Conservation (phyloP, 495 filamentous ascomycete genomes). For the Friedmanniomyces simplex region DNA sequence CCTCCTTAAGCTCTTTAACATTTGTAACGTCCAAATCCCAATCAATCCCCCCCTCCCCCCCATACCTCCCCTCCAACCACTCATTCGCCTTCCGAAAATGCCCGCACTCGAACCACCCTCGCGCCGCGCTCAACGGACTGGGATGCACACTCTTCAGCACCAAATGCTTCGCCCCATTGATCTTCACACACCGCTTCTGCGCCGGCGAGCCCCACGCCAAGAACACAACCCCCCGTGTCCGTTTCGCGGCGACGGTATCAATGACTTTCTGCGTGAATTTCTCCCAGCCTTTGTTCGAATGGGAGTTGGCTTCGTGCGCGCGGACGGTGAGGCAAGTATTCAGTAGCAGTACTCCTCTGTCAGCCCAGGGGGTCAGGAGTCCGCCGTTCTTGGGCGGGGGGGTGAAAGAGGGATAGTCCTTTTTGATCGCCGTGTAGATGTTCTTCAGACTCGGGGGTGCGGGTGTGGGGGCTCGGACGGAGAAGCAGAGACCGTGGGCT, state of each 20-base stretch:
- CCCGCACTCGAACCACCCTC: constrained; percentile 66
- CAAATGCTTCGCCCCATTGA: constrained; percentile 61
- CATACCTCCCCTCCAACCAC: constrained; percentile 72
- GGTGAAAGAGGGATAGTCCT: constrained; percentile 72
- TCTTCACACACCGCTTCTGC: constrained; percentile 55
- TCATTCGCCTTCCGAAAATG: constrained; percentile 87
- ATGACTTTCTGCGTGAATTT: constrained; percentile 81
- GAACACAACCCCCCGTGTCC: constrained; percentile 78
- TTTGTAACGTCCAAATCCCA: constrained; percentile 85
- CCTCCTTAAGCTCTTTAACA: too few species aligned
- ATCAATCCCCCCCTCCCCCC: constrained; percentile 66
- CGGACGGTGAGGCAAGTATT: constrained; percentile 91
- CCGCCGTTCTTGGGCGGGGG: constrained; percentile 66
- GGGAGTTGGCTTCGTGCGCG: constrained; percentile 73
- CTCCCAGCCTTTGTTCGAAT: constrained; percentile 83
- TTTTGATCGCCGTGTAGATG: constrained; percentile 77
- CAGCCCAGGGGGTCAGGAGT: constrained; percentile 83
- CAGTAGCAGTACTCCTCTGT: constrained; percentile 79
- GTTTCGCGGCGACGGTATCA: constrained; percentile 65
- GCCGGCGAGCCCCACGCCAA: constrained; percentile 86
- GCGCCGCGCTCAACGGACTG: constrained; percentile 69
- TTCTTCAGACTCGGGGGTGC: constrained; percentile 83
- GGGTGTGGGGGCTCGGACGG: constrained; percentile 74
- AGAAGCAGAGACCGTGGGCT: constrained; percentile 92
- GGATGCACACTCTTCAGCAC: constrained; percentile 83